Evolutionary conservation across 257 asterid species (phyloP).

Genomic region (Voacanga thouarsii): DNA sequence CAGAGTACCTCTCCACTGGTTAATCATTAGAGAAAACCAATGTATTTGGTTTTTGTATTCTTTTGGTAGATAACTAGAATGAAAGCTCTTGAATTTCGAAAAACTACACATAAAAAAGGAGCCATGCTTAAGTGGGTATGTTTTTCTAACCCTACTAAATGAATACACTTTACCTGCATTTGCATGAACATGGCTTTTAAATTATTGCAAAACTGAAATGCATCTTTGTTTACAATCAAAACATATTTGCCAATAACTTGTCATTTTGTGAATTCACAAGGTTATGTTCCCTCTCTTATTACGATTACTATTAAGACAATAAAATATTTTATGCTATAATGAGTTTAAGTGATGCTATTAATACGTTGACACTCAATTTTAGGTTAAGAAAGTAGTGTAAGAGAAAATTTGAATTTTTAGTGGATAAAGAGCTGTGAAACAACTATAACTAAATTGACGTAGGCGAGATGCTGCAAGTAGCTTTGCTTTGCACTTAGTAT

Average conservation of each 20-base stretch:
- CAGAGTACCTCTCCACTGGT: slow-evolving; percentile 92
- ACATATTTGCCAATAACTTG: too few relatives aligned
- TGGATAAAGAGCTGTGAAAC: slow-evolving; percentile 64
- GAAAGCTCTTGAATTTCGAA: slow-evolving; percentile 88
- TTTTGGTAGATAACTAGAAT: slow-evolving; percentile 84
- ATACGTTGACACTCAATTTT: background rate
- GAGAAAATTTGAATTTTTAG: slow-evolving; percentile 64
- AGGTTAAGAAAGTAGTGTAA: slow-evolving; percentile 71
- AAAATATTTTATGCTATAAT: too few relatives aligned
- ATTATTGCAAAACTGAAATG: background rate
- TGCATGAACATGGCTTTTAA: background rate
- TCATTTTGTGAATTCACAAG: too few relatives aligned
- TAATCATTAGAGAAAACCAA: slow-evolving; percentile 95
- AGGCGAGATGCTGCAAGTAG: slow-evolving; percentile 93
- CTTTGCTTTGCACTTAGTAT: slow-evolving; percentile 87
- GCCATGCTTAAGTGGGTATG: slow-evolving; percentile 89
- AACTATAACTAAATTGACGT: slow-evolving; percentile 71
- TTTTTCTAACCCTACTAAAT: background rate
- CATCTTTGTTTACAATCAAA: background rate
- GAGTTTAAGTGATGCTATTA: too few relatives aligned
- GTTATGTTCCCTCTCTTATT: too few relatives aligned
- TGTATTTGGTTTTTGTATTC: slow-evolving; percentile 94
- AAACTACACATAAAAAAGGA: slow-evolving; percentile 78
- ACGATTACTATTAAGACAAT: too few relatives aligned
- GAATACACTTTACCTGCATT: background rate